Conservation (phyloP, 1,284 basidiomycete genomes). For the Volvariella volvacea region DNA sequence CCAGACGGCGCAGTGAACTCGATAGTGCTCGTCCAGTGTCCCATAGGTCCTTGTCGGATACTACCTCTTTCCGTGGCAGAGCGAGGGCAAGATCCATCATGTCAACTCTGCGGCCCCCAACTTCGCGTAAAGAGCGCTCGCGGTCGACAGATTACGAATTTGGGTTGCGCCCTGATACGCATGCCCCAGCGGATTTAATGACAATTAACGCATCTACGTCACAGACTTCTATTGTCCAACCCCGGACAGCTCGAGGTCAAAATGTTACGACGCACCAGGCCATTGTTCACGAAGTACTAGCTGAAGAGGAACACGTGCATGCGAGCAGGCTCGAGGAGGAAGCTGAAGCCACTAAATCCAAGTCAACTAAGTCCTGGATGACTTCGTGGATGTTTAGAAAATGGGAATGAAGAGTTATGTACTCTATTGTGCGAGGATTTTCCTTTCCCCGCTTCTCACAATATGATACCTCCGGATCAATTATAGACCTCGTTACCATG, state of each 20-base stretch:
- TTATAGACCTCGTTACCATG: slow-evolving; percentile 17
- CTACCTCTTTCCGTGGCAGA: slow-evolving; percentile 14
- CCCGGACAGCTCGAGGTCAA: slow-evolving; percentile 21
- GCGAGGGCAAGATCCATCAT: slow-evolving; percentile 31
- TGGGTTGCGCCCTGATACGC: slow-evolving; percentile 31
- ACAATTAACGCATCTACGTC: slow-evolving; percentile 30
- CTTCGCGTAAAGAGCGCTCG: slow-evolving; percentile 15
- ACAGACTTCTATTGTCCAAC: slow-evolving; percentile 25
- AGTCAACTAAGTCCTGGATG: slow-evolving; percentile 46
- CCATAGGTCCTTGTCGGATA: slow-evolving; percentile 30
- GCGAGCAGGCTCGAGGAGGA: slow-evolving; percentile 47
- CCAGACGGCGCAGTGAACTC: slow-evolving; percentile 20
- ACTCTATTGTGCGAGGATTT: slow-evolving; percentile 13
- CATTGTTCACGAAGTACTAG: slow-evolving; percentile 57
- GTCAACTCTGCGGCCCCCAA: slow-evolving; percentile 27
- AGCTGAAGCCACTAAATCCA: slow-evolving; percentile 41
- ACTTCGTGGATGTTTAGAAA: slow-evolving; percentile 55
- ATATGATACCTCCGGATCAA: slow-evolving; percentile 30
- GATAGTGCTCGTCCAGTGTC: slow-evolving; percentile 12
- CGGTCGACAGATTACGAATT: slow-evolving; percentile 28
- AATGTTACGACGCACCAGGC: slow-evolving; percentile 51
- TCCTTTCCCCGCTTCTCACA: slow-evolving; percentile 16
- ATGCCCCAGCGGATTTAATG: slow-evolving; percentile 32
- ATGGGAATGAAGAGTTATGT: neutral
- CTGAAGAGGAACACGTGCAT: slow-evolving; percentile 56